Percentiles rank a stretch among this genome's conserved stretches.
phyloP scores from a whole-genome alignment of 148 eudicot genomes.

The Chenopodium formosanum region DNA sequence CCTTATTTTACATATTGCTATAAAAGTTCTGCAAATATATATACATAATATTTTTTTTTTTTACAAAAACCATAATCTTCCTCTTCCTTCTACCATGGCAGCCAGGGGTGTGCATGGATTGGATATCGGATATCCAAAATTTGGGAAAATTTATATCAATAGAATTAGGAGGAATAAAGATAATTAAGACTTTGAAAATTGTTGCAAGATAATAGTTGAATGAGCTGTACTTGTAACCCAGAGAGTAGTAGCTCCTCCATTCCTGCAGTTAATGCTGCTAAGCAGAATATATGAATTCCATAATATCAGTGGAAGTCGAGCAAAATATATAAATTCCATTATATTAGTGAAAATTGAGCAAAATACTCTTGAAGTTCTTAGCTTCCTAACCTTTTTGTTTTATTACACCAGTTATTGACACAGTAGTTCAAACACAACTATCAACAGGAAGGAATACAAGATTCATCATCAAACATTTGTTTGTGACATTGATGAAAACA shows the following conservation, averaged over 20 bases:
- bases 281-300: neutral
- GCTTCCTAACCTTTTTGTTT: neutral
- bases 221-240: neutral
- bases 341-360: neutral
- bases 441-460: slow-evolving; percentile 14
- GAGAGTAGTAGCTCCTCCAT: too few species aligned
- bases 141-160: too few species aligned
- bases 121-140: too few species aligned
- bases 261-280: neutral
- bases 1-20: too few species aligned
- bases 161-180: too few species aligned
- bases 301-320: neutral
- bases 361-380: neutral
- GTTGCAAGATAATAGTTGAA: too few species aligned
- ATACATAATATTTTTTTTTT: too few species aligned
- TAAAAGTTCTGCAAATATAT: too few species aligned
- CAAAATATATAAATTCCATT: neutral
- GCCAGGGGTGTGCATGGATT: too few species aligned
- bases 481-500: slow-evolving; percentile 2
- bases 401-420: slow-evolving; percentile 15
- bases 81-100: too few species aligned
- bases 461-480: neutral
- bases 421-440: neutral
- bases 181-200: too few species aligned
- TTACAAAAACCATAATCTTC: too few species aligned